Conservation (phyloP, 352 stramenopile species). For the Pythium insidiosum region DNA sequence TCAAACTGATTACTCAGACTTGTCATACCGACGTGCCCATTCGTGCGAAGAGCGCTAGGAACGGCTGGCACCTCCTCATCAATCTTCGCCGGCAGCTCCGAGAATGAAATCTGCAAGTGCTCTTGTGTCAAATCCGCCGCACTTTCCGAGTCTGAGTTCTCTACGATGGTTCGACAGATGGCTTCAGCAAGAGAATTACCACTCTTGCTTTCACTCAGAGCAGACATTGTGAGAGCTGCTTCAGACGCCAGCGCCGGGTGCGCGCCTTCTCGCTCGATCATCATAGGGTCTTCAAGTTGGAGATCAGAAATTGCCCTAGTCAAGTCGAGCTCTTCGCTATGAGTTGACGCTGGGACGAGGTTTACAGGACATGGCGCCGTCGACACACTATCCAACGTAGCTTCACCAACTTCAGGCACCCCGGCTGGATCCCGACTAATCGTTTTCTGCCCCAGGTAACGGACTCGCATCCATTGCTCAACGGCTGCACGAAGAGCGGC, state of each 20-base stretch:
- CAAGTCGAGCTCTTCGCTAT: conserved; percentile 72
- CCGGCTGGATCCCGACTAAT: conserved; percentile 22
- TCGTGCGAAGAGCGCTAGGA: neutral
- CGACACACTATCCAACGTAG: too few species aligned
- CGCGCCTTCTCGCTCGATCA: conserved; percentile 40
- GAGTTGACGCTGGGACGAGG: conserved; percentile 57
- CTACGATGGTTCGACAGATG: conserved; percentile 7
- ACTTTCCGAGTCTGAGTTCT: conserved; percentile 17
- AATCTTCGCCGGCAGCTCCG: conserved; percentile 8
- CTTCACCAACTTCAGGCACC: conserved; percentile 27
- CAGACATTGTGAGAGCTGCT: conserved; percentile 10
- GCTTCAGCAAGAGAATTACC: conserved; percentile 12
- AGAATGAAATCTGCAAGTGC: conserved; percentile 2
- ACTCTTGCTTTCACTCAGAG: conserved; percentile 15
- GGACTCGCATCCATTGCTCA: conserved; percentile 74
- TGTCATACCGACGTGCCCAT: too few species aligned
- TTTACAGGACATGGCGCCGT: conserved; percentile 25
- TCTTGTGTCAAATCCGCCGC: conserved; percentile 8
- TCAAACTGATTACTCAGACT: neutral
- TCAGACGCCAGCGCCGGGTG: conserved; percentile 18
- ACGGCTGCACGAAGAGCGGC: conserved; percentile 50
- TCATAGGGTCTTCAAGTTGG: conserved; percentile 82
- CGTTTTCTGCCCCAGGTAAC: conserved; percentile 47
- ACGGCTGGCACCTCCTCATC: conserved; percentile 5
- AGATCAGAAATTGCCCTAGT: conserved; percentile 76